A percentile compares a stretch with the other conserved stretches of the same genome.
These are phyloP conservation scores for Botrytis aclada DNA, from an alignment of 2,329 filamentous ascomycete genomes.

Conservation along the genomic window DNA sequence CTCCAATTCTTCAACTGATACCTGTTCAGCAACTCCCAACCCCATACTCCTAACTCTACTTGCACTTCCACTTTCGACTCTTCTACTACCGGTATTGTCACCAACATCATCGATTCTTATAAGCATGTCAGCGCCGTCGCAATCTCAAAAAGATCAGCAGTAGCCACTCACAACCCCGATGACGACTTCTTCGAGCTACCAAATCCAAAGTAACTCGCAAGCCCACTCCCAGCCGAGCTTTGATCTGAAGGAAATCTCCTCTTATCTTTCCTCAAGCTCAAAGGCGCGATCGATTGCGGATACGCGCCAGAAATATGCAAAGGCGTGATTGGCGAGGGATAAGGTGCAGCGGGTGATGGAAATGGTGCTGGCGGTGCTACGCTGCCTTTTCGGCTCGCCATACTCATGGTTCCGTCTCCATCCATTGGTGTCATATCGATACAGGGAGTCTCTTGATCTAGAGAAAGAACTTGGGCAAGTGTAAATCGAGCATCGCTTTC, in stretches of 20 bases:
- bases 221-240: background rate
- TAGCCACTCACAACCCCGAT: constrained; percentile 5
- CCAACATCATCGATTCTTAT: background rate
- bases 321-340: background rate
- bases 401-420: constrained; percentile 8
- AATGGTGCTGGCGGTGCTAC: background rate
- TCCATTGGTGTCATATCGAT: background rate
- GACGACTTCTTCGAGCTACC: background rate
- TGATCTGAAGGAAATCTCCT: background rate
- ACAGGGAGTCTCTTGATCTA: background rate
- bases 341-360: background rate
- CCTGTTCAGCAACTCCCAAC: background rate
- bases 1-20: background rate
- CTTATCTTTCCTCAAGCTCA: background rate
- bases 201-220: constrained; percentile 18
- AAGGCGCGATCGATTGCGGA: background rate
- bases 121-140: background rate
- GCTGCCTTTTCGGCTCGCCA: background rate
- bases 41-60: background rate
- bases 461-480: background rate
- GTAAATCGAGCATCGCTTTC: constrained; percentile 1
- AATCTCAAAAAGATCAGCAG: background rate
- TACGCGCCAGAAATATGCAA: background rate
- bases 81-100: background rate
- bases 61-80: background rate